Conservation (phyloP, 75 land plant genomes). For the Selaginella tamariscina region DNA sequence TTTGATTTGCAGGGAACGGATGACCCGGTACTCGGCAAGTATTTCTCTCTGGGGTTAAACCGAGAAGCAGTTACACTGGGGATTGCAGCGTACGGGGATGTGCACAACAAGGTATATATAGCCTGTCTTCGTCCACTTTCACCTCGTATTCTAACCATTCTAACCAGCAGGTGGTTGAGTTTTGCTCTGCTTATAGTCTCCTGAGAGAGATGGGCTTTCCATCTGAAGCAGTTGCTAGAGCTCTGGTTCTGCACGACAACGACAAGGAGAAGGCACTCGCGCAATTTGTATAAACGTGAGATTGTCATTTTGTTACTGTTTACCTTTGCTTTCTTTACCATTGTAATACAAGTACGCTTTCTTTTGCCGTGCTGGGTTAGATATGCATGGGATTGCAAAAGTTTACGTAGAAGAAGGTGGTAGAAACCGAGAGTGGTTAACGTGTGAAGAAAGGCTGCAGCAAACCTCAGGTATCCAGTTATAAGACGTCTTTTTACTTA, state of each 20-base stretch:
- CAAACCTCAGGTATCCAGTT: too few relatives aligned
- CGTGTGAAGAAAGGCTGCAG: too few relatives aligned
- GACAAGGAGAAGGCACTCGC: conserved; percentile 76
- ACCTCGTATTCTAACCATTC: neutral
- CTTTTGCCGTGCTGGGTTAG: too few relatives aligned
- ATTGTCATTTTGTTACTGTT: too few relatives aligned
- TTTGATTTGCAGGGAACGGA: conserved; percentile 8
- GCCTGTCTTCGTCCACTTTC: neutral
- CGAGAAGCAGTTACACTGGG: conserved; percentile 69
- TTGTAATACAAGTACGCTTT: too few relatives aligned
- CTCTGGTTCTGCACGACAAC: conserved; percentile 65
- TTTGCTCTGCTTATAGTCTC: conserved; percentile 45
- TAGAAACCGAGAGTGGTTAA: too few relatives aligned
- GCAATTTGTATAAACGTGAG: conserved; percentile 39
- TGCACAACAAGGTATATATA: conserved; percentile 57
- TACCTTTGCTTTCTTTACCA: too few relatives aligned
- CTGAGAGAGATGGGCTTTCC: conserved; percentile 88
- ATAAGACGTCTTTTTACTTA: too few relatives aligned
- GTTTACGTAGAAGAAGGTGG: too few relatives aligned
- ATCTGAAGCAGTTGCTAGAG: conserved; percentile 58
- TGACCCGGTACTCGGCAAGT: conserved; percentile 66
- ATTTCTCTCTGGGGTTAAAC: conserved; percentile 49
- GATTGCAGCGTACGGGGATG: conserved; percentile 65
- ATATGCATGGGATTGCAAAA: too few relatives aligned
- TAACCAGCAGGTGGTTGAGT: conserved; percentile 52